A percentile compares a stretch with the other conserved stretches of the same genome.
These are phyloP conservation scores for Wickerhamiella bombiphila DNA, from an alignment of 805 yeast genomes.

Conservation along the genomic window DNA sequence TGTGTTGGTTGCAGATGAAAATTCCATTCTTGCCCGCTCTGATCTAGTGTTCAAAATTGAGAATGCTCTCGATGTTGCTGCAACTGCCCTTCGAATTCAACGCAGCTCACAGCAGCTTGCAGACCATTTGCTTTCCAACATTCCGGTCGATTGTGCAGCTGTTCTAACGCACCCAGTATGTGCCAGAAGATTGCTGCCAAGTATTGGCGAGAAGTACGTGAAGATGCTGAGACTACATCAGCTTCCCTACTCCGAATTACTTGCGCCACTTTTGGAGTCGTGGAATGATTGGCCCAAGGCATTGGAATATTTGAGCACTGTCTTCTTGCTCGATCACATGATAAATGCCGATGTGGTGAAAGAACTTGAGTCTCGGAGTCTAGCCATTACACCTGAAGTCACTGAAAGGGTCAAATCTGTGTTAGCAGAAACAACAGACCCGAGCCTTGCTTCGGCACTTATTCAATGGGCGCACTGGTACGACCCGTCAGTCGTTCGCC, in stretches of 20 bases:
- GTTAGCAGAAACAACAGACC: no score
- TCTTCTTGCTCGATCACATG: conserved; percentile 6
- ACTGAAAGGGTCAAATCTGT: no score
- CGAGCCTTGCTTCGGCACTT: conserved; percentile 12
- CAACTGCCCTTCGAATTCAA: conserved; percentile 11
- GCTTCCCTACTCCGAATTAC: conserved; percentile 4
- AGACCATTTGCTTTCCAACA: conserved; percentile 11
- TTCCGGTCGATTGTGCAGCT: conserved; percentile 11
- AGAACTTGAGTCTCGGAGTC: no score
- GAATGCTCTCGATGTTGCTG: conserved; percentile 15
- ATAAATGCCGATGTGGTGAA: no score
- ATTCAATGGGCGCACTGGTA: conserved; percentile 5
- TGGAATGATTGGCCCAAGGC: conserved; percentile 13
- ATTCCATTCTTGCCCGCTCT: conserved; percentile 6
- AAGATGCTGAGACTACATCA: conserved; percentile 1
- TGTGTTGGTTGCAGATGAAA: conserved; percentile 12
- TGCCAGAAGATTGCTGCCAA: neutral
- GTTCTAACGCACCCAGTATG: conserved; percentile 3
- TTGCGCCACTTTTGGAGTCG: conserved; percentile 4
- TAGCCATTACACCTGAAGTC: no score
- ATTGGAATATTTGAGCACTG: conserved; percentile 5
- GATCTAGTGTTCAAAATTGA: conserved; percentile 17
- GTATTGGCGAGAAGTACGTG: neutral
- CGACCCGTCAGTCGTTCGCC: neutral
- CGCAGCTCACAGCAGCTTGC: conserved; percentile 4